Base-by-base conservation (phyloP, 331 rosid genomes). In the Ulmus americana region DNA sequence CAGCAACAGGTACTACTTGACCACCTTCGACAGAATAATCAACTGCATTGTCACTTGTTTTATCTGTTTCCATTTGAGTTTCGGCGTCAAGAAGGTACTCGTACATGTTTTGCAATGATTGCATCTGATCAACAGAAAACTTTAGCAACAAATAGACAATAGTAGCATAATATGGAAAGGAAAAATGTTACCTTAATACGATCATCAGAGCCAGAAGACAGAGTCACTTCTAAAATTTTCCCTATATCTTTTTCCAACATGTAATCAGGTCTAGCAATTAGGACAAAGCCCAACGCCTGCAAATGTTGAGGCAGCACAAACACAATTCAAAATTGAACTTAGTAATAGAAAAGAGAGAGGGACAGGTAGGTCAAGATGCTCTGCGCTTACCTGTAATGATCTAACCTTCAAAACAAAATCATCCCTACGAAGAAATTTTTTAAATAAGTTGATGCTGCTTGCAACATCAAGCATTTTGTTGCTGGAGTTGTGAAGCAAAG, bases 41-140 rank as follows among this genome's bases (percentile, higher is more conserved):
- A 54, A 77, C 75, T 61, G 51, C 79, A 59, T 74, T 75, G 44
- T 81, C 77, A 75, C 75, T 62, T 45, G 78, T 65, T 49, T 77
- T 69, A 61, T 80, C 97, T 55, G 81, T 68, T 77, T 77, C 97
- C 97, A 94, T 72, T 83, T 85, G 81, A 84, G 85, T 78, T 81
- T 94, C 98, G 67, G 98, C 89, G 76, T 89, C 97, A 66, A 82
- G 85, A 69, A 94, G 98, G 82, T 94, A 94, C 67, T 89, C 97
- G 2, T 71, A 84, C 80, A 94, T 80, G 82, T 83, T 94, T 85
- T 94, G 98, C 83, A 94, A 76, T 43, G 87, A 86, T 85, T 94
- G 98, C 90, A 89, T 87, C 98, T 94, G 95, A 72, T 67, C 43
- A 56, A 58, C 14, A 66, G 64, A 76, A 76, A 22, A 70, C 48